These are phyloP conservation scores for Tulasnella sp. DNA, from an alignment of 768 basidiomycete species.

Conservation along the genomic window DNA sequence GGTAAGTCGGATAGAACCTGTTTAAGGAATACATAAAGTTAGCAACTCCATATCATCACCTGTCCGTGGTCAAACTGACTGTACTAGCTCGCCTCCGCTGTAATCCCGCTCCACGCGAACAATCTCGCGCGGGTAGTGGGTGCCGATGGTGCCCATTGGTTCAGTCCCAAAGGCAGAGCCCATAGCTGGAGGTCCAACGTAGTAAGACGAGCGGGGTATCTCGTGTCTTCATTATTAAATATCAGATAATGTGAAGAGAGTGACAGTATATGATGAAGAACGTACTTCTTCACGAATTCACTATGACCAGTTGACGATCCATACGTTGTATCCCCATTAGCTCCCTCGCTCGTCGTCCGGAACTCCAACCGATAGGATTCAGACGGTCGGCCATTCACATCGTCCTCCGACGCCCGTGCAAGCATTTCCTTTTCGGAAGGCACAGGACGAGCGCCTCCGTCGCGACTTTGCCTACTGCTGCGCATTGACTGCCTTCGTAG, in stretches of 20 bases:
- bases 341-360: constrained; percentile 23
- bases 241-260: background rate
- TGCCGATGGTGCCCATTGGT: constrained; percentile 79
- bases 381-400: background rate
- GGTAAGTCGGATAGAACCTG: constrained; percentile 78
- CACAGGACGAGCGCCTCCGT: background rate
- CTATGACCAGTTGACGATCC: constrained; percentile 17
- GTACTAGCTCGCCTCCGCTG: constrained; percentile 79
- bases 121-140: constrained; percentile 88
- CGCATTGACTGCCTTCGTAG: constrained; percentile 16
- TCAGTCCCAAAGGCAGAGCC: constrained; percentile 75
- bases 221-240: background rate
- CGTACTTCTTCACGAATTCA: constrained; percentile 21
- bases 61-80: constrained; percentile 41
- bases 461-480: background rate
- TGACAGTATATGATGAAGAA: background rate
- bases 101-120: constrained; percentile 92
- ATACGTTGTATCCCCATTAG: constrained; percentile 22
- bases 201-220: constrained; percentile 72
- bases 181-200: constrained; percentile 73
- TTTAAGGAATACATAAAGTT: background rate
- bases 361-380: constrained; percentile 19
- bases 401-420: constrained; percentile 19
- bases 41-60: background rate
- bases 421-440: constrained; percentile 22